Conservation (phyloP, 805 yeast species). For the Candida jianshihensis region DNA sequence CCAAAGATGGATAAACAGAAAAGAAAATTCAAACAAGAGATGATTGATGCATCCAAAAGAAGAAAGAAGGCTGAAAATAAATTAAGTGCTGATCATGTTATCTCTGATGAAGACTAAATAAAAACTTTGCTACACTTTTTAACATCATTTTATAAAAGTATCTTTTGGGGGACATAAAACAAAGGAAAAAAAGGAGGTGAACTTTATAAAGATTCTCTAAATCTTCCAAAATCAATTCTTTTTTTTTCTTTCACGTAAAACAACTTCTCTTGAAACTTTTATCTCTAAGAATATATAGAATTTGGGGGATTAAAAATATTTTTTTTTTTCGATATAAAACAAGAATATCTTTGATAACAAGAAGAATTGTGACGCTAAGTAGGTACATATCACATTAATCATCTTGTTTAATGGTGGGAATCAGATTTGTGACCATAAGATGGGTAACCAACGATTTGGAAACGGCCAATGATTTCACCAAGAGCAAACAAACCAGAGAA, state of each 20-base stretch:
- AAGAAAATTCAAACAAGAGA: constrained; percentile 54
- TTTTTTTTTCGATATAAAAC: neutral
- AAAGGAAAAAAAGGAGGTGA: too few relatives aligned
- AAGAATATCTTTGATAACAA: too few relatives aligned
- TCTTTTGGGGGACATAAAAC: too few relatives aligned
- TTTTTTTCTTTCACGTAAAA: neutral
- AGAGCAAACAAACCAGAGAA: constrained; percentile 84
- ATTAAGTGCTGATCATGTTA: constrained; percentile 1
- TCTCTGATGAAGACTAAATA: constrained; percentile 4
- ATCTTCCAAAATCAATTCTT: too few relatives aligned
- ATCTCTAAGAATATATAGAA: too few relatives aligned
- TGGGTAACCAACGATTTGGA: constrained; percentile 87
- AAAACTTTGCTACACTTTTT: neutral
- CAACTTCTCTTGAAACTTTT: too few relatives aligned
- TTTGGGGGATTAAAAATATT: neutral
- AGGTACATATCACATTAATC: neutral
- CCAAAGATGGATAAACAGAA: constrained; percentile 62
- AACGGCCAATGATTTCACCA: constrained; percentile 96
- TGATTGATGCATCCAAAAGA: constrained; percentile 71
- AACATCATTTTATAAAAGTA: too few relatives aligned
- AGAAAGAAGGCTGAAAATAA: constrained; percentile 27
- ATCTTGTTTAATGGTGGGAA: constrained; percentile 18
- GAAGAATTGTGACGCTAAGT: too few relatives aligned
- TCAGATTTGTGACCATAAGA: constrained; percentile 40
- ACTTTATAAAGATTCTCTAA: too few relatives aligned